Evolutionary conservation across 768 basidiomycete genomes (phyloP).

Genomic region (Leucosporidium creatinivorum): DNA sequence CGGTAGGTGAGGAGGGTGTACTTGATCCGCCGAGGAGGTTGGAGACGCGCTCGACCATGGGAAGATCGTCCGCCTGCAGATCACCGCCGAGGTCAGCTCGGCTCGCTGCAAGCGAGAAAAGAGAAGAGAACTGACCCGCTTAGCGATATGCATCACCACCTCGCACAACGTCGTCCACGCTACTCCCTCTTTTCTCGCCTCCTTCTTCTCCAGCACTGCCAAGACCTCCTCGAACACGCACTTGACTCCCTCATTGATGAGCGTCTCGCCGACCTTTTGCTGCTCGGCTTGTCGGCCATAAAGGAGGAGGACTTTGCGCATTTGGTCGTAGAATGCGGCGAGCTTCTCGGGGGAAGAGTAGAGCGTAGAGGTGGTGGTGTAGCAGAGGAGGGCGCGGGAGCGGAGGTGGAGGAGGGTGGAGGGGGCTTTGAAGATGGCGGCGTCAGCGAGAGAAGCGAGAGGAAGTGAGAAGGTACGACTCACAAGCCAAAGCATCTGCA

Average conservation of each 20-base stretch:
- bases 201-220: neutral
- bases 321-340: conserved; percentile 65
- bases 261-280: conserved; percentile 33
- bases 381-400: conserved; percentile 39
- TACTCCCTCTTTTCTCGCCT: conserved; percentile 42
- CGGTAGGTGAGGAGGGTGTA: neutral
- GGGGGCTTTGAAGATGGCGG: conserved; percentile 1
- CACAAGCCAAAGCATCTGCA: conserved; percentile 1
- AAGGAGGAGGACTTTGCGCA: conserved; percentile 49
- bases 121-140: conserved; percentile 48
- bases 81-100: conserved; percentile 43
- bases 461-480: neutral
- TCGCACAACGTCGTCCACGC: conserved; percentile 62
- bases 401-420: conserved; percentile 44
- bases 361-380: conserved; percentile 44
- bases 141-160: conserved; percentile 62
- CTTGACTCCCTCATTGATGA: conserved; percentile 43
- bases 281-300: conserved; percentile 46
- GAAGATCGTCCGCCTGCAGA: conserved; percentile 21
- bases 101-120: conserved; percentile 46
- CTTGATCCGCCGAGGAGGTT: conserved; percentile 9
- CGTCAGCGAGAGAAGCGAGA: neutral
- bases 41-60: conserved; percentile 26
- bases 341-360: conserved; percentile 50
- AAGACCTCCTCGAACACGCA: conserved; percentile 46